Evolutionary conservation across 169 alveolate genomes (phyloP), one percentile per base, ranked within the genome.

Genomic region (Cryptosporidium parvum): DNA sequence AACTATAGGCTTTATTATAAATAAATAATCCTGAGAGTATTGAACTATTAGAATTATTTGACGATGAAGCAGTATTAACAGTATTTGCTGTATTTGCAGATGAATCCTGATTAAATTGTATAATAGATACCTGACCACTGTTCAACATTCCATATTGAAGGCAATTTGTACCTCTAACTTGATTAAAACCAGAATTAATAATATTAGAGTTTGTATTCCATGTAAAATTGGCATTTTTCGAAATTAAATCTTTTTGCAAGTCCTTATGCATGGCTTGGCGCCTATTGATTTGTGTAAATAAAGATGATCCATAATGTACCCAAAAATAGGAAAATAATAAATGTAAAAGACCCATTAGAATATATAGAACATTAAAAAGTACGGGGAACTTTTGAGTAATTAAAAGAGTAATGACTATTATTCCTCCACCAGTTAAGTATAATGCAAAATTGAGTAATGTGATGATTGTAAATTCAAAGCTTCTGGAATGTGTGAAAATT

Each of bases 211-310:
- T 56, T 3, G 67, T 23, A 56, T 26, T 56, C 67, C 37, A 56
- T 2, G 39, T 51, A 45, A 45, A 21, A 23, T 35, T 26, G 12
- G 14, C 1, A 70, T 70, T 70, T 9, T 48, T 45, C n/a, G 52
- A 44, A 14, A 73, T 56, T 53, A 58, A 56, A 42, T 48, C 59
- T 39, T 26, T 59, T 23, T 67, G 58, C 29, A 80, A 42, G 31
- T 73, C 71, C 33, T 23, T 31, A 16, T 73, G 48, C 31, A 73
- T 14, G 70, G 33, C 23, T 44, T 62, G 89, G 8, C 89, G 73
- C 70, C 42, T 80, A 26, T 65, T 51, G 9, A 80, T 62, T 44
- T 80, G 75, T 23, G 29, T 45, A 26, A 80, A n/a, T 44, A 80
- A 44, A 21, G 42, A 29, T 18, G 23, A 26, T 0, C 89, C 89